Conservation (phyloP, 495 filamentous ascomycete genomes). For the Pyrenopolyporus hunteri region DNA sequence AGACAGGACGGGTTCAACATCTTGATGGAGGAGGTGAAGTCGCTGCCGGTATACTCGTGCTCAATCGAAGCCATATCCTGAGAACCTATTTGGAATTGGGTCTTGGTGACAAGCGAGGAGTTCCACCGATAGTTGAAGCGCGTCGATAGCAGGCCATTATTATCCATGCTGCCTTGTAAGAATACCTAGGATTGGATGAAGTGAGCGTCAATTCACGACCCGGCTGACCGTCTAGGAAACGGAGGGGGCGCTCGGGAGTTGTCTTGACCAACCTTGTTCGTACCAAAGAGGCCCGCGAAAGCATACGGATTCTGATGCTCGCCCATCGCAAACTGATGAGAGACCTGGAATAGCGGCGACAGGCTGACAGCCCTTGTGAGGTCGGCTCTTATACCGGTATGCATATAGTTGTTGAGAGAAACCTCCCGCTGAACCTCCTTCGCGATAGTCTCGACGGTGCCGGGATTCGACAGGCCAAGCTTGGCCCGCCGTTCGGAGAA, state of each 20-base stretch:
- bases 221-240: neutral
- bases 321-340: slow-evolving; percentile 94
- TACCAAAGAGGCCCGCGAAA: slow-evolving; percentile 92
- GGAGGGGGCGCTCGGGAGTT: too few species aligned
- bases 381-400: slow-evolving; percentile 92
- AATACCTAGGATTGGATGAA: slow-evolving; percentile 69
- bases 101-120: slow-evolving; percentile 77
- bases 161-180: slow-evolving; percentile 93
- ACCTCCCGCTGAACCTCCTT: slow-evolving; percentile 95
- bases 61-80: slow-evolving; percentile 87
- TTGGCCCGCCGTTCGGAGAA: slow-evolving; percentile 86
- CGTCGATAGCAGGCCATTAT: slow-evolving; percentile 79
- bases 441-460: slow-evolving; percentile 87
- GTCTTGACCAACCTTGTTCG: slow-evolving; percentile 77
- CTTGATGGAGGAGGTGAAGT: slow-evolving; percentile 92
- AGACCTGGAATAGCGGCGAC: slow-evolving; percentile 92
- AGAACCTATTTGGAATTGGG: slow-evolving; percentile 74
- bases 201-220: slow-evolving; percentile 7
- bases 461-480: slow-evolving; percentile 89
- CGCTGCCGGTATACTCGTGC: slow-evolving; percentile 88
- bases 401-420: slow-evolving; percentile 92
- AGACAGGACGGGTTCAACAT: slow-evolving; percentile 90
- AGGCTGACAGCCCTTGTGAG: slow-evolving; percentile 94
- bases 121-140: slow-evolving; percentile 91
- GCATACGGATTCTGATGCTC: slow-evolving; percentile 89